A percentile compares a stretch with the other conserved stretches of the same genome.
Conservation (phyloP, 2,329 filamentous ascomycete species). For the Fusarium concolor region DNA sequence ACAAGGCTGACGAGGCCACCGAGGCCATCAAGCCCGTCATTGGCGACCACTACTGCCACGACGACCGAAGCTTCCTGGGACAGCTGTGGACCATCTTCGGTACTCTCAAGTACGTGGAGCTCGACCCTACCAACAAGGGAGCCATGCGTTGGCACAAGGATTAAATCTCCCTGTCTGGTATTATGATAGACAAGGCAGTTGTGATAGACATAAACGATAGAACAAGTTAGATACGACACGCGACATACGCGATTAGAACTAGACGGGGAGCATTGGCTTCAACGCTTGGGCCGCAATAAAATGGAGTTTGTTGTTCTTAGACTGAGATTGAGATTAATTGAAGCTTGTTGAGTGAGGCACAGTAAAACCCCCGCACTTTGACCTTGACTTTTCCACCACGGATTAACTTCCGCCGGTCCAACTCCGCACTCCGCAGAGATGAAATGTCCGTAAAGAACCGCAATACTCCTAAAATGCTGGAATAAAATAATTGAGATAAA, state of each 20-base stretch:
- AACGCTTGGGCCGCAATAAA: constrained; percentile 22
- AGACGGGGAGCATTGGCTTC: constrained; percentile 18
- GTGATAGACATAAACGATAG: constrained; percentile 38
- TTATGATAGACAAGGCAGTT: constrained; percentile 23
- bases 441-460: background rate
- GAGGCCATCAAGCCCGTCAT: constrained; percentile 85
- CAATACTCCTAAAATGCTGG: background rate
- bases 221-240: constrained; percentile 24
- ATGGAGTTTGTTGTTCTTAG: constrained; percentile 27
- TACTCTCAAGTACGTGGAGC: constrained; percentile 48
- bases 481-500: background rate
- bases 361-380: constrained; percentile 3
- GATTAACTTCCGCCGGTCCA: constrained; percentile 11
- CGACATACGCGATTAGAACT: constrained; percentile 33
- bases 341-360: background rate
- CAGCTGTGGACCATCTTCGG: constrained; percentile 47
- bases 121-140: constrained; percentile 41
- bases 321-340: background rate
- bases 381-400: background rate
- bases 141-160: constrained; percentile 47
- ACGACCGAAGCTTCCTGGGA: constrained; percentile 46
- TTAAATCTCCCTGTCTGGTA: constrained; percentile 23
- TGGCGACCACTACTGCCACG: constrained; percentile 84
- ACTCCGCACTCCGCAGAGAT: background rate
- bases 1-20: constrained; percentile 66